Base-by-base conservation (phyloP, 768 basidiomycete species). In the Scleroderma bovista region DNA sequence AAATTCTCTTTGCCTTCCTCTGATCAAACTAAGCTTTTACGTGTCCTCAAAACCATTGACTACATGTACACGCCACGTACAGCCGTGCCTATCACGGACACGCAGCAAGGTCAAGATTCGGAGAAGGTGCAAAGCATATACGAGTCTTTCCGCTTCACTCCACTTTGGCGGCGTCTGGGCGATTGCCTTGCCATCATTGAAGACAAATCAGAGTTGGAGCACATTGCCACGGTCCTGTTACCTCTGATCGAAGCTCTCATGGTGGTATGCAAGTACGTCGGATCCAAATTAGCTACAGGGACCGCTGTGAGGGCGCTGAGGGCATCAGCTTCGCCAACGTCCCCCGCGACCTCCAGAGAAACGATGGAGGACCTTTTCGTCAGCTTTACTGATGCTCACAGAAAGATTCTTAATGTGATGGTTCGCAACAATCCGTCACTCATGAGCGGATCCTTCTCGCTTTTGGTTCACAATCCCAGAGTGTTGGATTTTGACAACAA, bases 401-500 rank as follows among this genome's bases (percentile, higher is more conserved):
- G 93, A 52, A 94, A 94, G 66, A 80, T 96, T 42, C 78, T 98
- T 48, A 99, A 99, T 66, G 75, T 93, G 53, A 95, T 99, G 87
- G 94, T 99, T 26, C 87, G 96, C 55, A 97, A 94, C 67, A 98
- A 98, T 64, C 96, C 96, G 2, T 93, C 94, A 0, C 69, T 99
- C 37, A 94, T 99, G 89, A 92, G 91, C 58, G 96, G 96, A 11
- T 97, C 95, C 1, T 99, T 99, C 77, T 93, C 94, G 15, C 77
- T 99, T 1, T 75, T 99, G 55, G 88, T 99, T 41, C 85, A 94
- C 70, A 99, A 99, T 60, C 86, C 96, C 42, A 84, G 92, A 26
- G 93, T 98, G 20, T 79, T 99, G 49, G 96, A 98, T 74, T 98
- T 98, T 64, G 96, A 98, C 75, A 98, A 98, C 82, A 99, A 99